phyloP scores from a whole-genome alignment of 2,329 filamentous ascomycete species.

The Didymosphaeria variabile region DNA sequence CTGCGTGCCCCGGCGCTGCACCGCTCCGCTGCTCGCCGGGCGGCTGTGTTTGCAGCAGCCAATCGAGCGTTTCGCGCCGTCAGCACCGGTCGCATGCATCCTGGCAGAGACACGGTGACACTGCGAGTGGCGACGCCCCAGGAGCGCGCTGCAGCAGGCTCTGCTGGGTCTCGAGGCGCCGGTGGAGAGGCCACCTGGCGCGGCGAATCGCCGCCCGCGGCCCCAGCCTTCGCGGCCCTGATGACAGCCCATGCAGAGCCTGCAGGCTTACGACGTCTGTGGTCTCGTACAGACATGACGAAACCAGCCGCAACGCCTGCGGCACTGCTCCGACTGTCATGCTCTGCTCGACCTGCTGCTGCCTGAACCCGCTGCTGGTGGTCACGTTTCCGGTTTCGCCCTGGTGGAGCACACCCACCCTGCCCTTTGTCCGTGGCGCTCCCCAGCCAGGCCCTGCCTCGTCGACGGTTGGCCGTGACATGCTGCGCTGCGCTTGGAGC shows the following conservation, averaged over 20 bases:
- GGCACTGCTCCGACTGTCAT: conserved; percentile 42
- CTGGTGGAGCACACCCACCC: not conserved
- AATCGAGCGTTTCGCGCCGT: conserved; percentile 26
- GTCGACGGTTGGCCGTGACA: too few relatives aligned
- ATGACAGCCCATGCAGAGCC: too few relatives aligned
- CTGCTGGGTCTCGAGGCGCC: not conserved
- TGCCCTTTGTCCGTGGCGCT: conserved; percentile 26
- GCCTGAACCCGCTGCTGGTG: conserved; percentile 33
- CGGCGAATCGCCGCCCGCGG: conserved; percentile 1
- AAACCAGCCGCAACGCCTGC: conserved; percentile 36
- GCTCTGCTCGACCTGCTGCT: conserved; percentile 21
- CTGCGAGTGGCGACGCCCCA: conserved; percentile 5
- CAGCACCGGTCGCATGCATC: conserved; percentile 29
- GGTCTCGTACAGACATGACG: conserved; percentile 18
- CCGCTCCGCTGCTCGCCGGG: conserved; percentile 6
- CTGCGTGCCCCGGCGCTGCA: not conserved
- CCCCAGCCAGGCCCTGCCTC: conserved; percentile 39
- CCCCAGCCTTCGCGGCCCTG: too few relatives aligned
- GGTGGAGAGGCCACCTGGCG: too few relatives aligned
- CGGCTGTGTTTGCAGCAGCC: conserved; percentile 17
- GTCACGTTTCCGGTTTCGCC: conserved; percentile 36
- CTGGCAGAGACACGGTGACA: conserved; percentile 29
- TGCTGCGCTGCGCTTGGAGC: not conserved
- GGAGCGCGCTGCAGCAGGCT: not conserved
- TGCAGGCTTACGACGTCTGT: conserved; percentile 17